phyloP scores from a whole-genome alignment of 345 rosid species.

The Moricandia moricandioides region DNA sequence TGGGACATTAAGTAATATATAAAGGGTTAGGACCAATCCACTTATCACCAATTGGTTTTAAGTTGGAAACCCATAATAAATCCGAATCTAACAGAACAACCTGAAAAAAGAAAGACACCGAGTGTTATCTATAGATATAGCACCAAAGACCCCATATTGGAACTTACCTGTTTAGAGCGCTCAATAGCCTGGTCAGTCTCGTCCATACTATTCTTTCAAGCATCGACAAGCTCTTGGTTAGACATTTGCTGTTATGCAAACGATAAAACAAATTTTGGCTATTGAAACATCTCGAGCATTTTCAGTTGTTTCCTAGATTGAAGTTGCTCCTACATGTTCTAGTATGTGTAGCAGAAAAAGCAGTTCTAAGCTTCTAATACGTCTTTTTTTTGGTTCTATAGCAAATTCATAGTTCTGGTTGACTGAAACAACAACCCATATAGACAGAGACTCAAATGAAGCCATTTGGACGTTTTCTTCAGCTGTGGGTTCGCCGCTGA shows the following conservation, averaged over 20 bases:
- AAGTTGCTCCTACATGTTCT: no score
- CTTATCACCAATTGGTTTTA: no score
- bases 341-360: neutral
- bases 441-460: constrained; percentile 52
- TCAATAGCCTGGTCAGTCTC: constrained; percentile 94
- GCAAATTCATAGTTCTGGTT: no score
- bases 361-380: neutral
- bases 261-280: neutral
- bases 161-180: constrained; percentile 72
- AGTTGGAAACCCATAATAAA: no score
- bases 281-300: no score
- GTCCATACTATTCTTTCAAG: constrained; percentile 79
- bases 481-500: constrained; percentile 62
- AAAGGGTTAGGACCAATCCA: no score
- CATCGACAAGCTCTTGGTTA: constrained; percentile 78
- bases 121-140: constrained; percentile 21
- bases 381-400: no score
- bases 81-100: constrained; percentile 50
- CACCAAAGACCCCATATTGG: neutral
- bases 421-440: neutral
- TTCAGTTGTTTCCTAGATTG: no score
- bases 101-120: constrained; percentile 34
- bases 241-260: constrained; percentile 57
- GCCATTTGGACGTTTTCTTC: constrained; percentile 84
- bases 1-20: no score